Percentiles rank a stretch among this genome's conserved stretches.
Conservation (phyloP, 2,329 filamentous ascomycete genomes). For the Fusarium lyarnte region DNA sequence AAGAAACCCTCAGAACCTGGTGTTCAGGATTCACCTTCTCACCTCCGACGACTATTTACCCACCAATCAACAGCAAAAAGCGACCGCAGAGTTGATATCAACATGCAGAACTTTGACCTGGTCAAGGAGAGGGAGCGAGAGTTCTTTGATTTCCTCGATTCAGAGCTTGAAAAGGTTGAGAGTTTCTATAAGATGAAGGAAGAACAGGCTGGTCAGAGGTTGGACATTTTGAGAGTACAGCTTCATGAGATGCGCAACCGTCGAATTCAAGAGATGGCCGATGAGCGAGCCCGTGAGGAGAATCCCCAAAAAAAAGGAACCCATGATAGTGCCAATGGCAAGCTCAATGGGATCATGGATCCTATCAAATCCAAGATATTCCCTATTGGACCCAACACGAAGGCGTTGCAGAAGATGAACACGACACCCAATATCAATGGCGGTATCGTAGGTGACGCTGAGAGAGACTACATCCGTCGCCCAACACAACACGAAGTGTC, state of each 20-base stretch:
- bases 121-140: constrained; percentile 80
- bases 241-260: constrained; percentile 92
- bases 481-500: constrained; percentile 68
- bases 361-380: constrained; percentile 65
- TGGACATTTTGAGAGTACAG: constrained; percentile 79
- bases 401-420: constrained; percentile 65
- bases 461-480: constrained; percentile 62
- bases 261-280: constrained; percentile 75
- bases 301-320: constrained; percentile 30
- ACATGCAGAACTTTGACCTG: constrained; percentile 62
- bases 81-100: constrained; percentile 52
- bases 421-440: constrained; percentile 56
- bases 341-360: constrained; percentile 56
- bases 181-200: constrained; percentile 90
- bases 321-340: constrained; percentile 41
- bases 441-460: constrained; percentile 44
- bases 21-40: constrained; percentile 41
- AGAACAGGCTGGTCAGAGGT: constrained; percentile 78
- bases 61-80: constrained; percentile 39
- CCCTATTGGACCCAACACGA: constrained; percentile 68
- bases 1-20: constrained; percentile 33
- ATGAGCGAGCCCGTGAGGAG: constrained; percentile 49
- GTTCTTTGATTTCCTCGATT: constrained; percentile 86
- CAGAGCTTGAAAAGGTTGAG: constrained; percentile 91
- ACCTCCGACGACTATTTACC: constrained; percentile 50